phyloP scores from a whole-genome alignment of 345 rosid genomes.

The Bruguiera parviflora region DNA sequence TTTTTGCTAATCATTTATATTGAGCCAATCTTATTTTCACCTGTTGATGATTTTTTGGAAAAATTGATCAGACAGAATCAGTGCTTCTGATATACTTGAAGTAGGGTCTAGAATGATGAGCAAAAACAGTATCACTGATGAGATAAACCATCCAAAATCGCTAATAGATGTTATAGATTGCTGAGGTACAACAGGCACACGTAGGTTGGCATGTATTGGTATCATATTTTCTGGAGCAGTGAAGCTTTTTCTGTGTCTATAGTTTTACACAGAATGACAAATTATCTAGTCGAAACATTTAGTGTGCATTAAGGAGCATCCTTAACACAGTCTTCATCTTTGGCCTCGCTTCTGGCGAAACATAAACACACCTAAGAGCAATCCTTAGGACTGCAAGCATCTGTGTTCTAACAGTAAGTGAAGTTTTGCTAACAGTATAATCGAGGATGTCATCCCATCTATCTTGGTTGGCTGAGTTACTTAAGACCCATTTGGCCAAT shows the following conservation, averaged over 20 bases:
- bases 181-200: not conserved
- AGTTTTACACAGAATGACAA: not conserved
- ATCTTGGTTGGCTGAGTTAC: slow-evolving; percentile 41
- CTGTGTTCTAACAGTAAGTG: slow-evolving; percentile 51
- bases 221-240: not conserved
- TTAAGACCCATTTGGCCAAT: slow-evolving; percentile 72
- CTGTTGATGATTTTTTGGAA: not conserved
- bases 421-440: slow-evolving; percentile 55
- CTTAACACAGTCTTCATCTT: slow-evolving; percentile 74
- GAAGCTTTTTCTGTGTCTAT: not conserved
- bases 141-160: not conserved
- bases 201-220: not conserved
- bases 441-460: slow-evolving; percentile 66
- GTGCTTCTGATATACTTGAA: not conserved
- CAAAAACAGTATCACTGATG: not conserved
- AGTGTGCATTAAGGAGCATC: slow-evolving; percentile 65
- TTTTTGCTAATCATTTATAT: not conserved
- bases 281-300: slow-evolving; percentile 3
- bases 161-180: not conserved
- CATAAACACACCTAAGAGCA: slow-evolving; percentile 68
- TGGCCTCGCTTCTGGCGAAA: slow-evolving; percentile 66
- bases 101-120: not conserved
- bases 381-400: slow-evolving; percentile 69
- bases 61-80: not conserved
- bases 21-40: not conserved